phyloP scores from a whole-genome alignment of 371 early-diverging fungal genomes.

The Mucor indicus region DNA sequence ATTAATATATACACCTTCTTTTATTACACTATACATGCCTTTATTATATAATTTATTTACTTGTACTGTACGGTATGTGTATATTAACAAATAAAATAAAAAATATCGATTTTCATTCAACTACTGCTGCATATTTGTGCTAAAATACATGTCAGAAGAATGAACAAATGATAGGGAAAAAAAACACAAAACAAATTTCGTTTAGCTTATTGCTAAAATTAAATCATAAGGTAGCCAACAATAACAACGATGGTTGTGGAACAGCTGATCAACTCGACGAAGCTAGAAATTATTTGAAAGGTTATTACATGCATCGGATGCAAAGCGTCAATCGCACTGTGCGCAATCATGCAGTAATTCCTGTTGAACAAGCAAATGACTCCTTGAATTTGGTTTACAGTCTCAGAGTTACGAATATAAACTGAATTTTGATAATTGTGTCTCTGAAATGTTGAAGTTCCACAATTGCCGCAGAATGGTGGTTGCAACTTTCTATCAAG shows the following conservation, averaged over 20 bases:
- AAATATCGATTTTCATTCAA: neutral
- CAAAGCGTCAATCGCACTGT: neutral
- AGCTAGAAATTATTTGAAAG: no score
- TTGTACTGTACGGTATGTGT: conserved; percentile 1
- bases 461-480: neutral
- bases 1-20: conserved; percentile 6
- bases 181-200: neutral
- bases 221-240: no score
- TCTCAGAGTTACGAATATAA: neutral
- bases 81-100: neutral
- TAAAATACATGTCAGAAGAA: neutral
- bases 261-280: no score
- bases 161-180: neutral
- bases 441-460: neutral
- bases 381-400: conserved; percentile 1
- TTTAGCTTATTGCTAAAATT: neutral
- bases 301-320: no score
- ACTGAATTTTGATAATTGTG: conserved; percentile 1
- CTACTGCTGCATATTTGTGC: neutral
- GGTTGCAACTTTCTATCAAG: neutral
- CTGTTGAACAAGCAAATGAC: neutral
- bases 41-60: neutral
- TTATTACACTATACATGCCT: neutral
- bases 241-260: no score
- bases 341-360: conserved; percentile 1